Base-by-base conservation (phyloP, 768 basidiomycete species). In the Arthromyces matolae region DNA sequence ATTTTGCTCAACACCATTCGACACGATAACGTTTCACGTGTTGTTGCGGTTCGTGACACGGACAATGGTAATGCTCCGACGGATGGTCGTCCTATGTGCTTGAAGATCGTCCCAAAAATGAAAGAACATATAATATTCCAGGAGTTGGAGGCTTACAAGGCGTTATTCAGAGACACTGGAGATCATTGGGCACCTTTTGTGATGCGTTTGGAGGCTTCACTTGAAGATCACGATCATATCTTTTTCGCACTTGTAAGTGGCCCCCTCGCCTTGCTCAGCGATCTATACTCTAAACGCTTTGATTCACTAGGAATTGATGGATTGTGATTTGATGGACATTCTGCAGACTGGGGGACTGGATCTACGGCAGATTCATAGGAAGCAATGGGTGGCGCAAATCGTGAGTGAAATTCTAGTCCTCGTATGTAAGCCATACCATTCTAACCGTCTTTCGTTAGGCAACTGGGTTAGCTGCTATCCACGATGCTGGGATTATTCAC, bases 401-500 rank as follows among this genome's bases (percentile, higher is more conserved):
- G 73, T 74, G 33, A 16, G 59, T 42, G 25, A 24, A n/a, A 18
- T 8, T 36, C 14, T n/a, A 16, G 27, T 31, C 18, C 18, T 31
- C 57, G 41, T 25, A 18, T 4, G 13, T 46, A 13, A 9, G 23
- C 22, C 9, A 27, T 9, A 19, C n/a, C n/a, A n/a, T n/a, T n/a
- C n/a, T n/a, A 18, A 2, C 24, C 33, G n/a, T 23, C 18, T 13
- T n/a, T 43, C 8, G n/a, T 25, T 1, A 75, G 72, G 64, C 66
- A 5, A 65, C 67, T 24, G 73, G 72, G 1, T 57, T 75, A n/a
- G 50, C 62, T 3, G 60, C 65, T 33, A 62, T 87, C 33, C 83
- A 86, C 53, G 64, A 64, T 20, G 73, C 80, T 60, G 82, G 81
- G 34, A 77, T 86, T 45, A 74, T 86, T 25, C 83, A 86, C 61